Percentiles rank a stretch among this genome's conserved stretches.
Conservation (phyloP, 169 alveolate genomes). For the Plasmodium vinckei region DNA sequence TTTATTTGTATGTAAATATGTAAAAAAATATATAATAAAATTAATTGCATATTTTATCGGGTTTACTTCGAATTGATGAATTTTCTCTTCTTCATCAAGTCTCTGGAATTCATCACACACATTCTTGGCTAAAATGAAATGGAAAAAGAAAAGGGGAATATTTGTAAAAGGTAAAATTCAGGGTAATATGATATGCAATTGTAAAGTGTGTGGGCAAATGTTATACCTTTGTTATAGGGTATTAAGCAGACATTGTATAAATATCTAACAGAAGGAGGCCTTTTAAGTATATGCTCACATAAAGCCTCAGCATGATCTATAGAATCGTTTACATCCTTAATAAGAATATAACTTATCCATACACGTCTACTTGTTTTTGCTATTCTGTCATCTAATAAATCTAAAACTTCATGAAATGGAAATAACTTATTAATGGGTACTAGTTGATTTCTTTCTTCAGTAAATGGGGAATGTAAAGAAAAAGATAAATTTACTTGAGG, state of each 20-base stretch:
- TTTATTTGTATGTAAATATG: background rate
- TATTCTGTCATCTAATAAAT: constrained; percentile 87
- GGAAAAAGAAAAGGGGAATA: background rate
- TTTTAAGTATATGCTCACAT: constrained; percentile 75
- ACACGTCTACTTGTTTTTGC: constrained; percentile 88
- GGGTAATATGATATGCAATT: background rate
- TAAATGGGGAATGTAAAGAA: constrained; percentile 89
- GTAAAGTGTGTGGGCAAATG: background rate
- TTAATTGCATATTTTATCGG: background rate
- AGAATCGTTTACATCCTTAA: constrained; percentile 86
- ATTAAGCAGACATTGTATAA: constrained; percentile 83
- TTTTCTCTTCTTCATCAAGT: constrained; percentile 46
- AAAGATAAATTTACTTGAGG: constrained; percentile 90
- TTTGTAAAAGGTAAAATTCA: background rate
- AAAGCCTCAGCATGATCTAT: constrained; percentile 85
- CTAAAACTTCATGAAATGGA: constrained; percentile 88
- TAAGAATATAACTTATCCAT: constrained; percentile 88
- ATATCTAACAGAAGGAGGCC: constrained; percentile 81
- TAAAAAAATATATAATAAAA: background rate
- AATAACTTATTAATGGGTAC: constrained; percentile 87
- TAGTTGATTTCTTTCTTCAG: constrained; percentile 80
- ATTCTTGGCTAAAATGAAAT: constrained; percentile 35
- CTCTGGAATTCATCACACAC: constrained; percentile 62
- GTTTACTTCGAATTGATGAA: constrained; percentile 58
- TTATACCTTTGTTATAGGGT: constrained; percentile 83